These are phyloP conservation scores for Henckelia pumila DNA, from an alignment of 257 asterid species.

Conservation along the genomic window DNA sequence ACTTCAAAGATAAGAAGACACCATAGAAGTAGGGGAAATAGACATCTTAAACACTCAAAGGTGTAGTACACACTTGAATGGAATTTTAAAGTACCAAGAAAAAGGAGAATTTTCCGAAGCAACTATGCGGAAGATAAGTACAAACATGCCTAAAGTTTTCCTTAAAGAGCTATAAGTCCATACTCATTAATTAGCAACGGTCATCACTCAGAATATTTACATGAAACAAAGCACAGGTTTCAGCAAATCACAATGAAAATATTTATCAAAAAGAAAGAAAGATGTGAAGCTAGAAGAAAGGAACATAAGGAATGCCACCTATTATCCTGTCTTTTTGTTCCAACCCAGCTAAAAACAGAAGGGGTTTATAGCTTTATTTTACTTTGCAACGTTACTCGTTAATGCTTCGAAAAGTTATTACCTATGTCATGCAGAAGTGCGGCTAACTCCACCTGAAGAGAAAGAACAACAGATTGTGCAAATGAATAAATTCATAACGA, in stretches of 20 bases:
- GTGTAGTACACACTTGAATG: neutral
- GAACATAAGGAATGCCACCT: neutral
- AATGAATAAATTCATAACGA: constrained; percentile 9
- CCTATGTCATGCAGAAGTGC: constrained; percentile 97
- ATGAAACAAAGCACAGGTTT: neutral
- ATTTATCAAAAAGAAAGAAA: constrained; percentile 4
- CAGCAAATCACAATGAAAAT: neutral
- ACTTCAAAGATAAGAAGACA: constrained; percentile 4
- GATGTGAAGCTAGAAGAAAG: neutral
- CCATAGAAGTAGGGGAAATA: neutral
- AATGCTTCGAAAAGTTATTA: constrained; percentile 27
- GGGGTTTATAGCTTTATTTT: neutral
- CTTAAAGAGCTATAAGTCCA: neutral
- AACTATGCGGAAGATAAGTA: too few relatives aligned
- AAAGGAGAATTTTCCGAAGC: neutral
- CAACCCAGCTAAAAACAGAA: constrained; percentile 2
- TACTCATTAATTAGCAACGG: neutral
- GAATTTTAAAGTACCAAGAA: neutral
- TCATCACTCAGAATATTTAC: neutral
- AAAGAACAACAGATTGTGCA: constrained; percentile 22
- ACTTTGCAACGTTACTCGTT: neutral
- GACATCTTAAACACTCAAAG: neutral
- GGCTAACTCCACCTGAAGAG: constrained; percentile 84
- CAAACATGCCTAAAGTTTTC: too few relatives aligned
- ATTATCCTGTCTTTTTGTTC: neutral